A percentile compares a stretch with the other conserved stretches of the same genome.
phyloP scores from a whole-genome alignment of 495 filamentous ascomycete genomes.

The Jackrogersella multiformis region DNA sequence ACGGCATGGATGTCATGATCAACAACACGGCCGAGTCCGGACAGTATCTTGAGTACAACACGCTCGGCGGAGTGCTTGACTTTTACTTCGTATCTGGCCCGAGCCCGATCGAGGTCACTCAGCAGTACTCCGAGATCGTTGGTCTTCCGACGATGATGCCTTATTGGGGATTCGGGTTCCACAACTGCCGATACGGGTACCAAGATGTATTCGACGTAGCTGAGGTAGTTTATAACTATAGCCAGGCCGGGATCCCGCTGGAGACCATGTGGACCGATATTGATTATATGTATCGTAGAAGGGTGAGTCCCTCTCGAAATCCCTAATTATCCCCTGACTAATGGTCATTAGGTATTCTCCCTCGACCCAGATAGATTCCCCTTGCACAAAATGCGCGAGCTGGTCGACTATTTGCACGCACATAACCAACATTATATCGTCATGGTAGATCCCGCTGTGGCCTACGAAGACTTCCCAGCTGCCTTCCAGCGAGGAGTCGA shows the following conservation, averaged over 20 bases:
- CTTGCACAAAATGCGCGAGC: constrained; percentile 68
- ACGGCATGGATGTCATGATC: constrained; percentile 90
- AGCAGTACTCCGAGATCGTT: constrained; percentile 77
- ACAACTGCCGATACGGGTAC: constrained; percentile 84
- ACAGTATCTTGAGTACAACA: constrained; percentile 87
- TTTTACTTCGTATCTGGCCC: constrained; percentile 86
- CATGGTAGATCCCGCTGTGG: constrained; percentile 89
- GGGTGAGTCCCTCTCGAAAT: constrained; percentile 37
- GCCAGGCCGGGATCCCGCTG: constrained; percentile 75
- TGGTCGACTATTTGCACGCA: constrained; percentile 75
- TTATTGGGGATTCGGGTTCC: constrained; percentile 86
- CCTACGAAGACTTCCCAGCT: constrained; percentile 68
- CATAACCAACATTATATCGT: constrained; percentile 82
- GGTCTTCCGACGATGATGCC: constrained; percentile 80
- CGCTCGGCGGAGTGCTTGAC: constrained; percentile 81
- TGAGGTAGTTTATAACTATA: constrained; percentile 84
- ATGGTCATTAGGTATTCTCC: constrained; percentile 66
- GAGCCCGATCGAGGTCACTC: constrained; percentile 72
- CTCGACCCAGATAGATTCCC: constrained; percentile 79
- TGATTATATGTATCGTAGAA: constrained; percentile 75
- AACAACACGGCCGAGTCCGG: constrained; percentile 66
- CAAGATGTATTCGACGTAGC: constrained; percentile 78
- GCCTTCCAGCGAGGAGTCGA: constrained; percentile 70
- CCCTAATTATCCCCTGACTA: neutral
- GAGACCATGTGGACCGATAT: constrained; percentile 95